Evolutionary conservation across 768 basidiomycete genomes (phyloP).

Genomic region (Strobilomyces echinocephalus): DNA sequence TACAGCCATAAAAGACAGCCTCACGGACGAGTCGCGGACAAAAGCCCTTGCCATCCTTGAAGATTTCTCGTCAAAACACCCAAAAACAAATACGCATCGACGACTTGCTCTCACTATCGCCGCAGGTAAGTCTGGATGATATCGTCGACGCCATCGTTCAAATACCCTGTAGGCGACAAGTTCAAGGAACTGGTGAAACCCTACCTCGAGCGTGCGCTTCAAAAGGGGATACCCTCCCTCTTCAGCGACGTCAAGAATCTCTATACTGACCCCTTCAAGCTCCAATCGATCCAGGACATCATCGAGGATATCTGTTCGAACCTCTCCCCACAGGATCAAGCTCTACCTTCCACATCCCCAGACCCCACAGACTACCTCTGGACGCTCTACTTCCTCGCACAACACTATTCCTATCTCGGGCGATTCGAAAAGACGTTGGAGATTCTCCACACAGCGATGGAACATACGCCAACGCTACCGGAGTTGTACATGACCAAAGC

Average conservation of each 20-base stretch:
- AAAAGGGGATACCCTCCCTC: constrained; percentile 86
- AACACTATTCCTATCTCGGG: constrained; percentile 72
- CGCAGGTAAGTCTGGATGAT: constrained; percentile 33
- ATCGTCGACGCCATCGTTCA: neutral
- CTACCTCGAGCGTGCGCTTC: constrained; percentile 68
- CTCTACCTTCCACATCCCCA: constrained; percentile 19
- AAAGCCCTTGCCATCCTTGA: constrained; percentile 55
- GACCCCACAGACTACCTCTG: constrained; percentile 84
- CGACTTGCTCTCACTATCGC: constrained; percentile 72
- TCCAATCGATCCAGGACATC: constrained; percentile 61
- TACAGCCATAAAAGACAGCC: constrained; percentile 30
- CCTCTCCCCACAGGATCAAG: constrained; percentile 34
- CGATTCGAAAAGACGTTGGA: constrained; percentile 46
- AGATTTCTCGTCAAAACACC: constrained; percentile 56
- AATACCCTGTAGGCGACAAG: constrained; percentile 43
- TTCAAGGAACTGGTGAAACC: constrained; percentile 61
- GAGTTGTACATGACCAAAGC: constrained; percentile 82
- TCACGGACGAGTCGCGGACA: constrained; percentile 46
- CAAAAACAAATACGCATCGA: constrained; percentile 64
- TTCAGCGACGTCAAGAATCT: constrained; percentile 90
- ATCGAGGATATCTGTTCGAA: constrained; percentile 47
- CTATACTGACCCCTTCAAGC: constrained; percentile 64
- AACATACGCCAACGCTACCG: constrained; percentile 90
- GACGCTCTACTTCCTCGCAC: constrained; percentile 92
- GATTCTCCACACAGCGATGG: constrained; percentile 59